A percentile compares a stretch with the other conserved stretches of the same genome.
These are phyloP conservation scores for Trichoderma parareesei DNA, from an alignment of 495 filamentous ascomycete genomes.

Conservation along the genomic window DNA sequence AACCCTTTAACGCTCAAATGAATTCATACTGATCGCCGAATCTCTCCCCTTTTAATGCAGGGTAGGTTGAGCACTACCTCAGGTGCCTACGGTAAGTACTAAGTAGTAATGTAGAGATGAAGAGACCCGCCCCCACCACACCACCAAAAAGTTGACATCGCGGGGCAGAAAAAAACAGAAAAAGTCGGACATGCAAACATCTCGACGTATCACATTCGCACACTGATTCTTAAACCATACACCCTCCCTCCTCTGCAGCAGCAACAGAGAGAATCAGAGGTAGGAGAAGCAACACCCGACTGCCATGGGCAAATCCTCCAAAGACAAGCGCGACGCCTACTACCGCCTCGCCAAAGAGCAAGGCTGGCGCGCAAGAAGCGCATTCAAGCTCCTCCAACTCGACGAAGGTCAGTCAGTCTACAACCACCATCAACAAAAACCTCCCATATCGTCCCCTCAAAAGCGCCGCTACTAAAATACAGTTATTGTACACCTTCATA, in stretches of 20 bases:
- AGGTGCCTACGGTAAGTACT: neutral
- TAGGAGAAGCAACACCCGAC: neutral
- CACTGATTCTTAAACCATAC: neutral
- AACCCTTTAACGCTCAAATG: no score
- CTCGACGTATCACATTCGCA: neutral
- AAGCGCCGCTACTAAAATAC: no score
- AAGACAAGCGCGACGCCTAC: conserved; percentile 97
- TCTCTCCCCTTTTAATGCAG: no score
- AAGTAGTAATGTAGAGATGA: no score
- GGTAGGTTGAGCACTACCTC: no score
- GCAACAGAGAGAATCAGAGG: neutral
- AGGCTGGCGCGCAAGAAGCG: conserved; percentile 92
- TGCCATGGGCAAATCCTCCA: conserved; percentile 91
- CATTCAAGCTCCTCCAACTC: conserved; percentile 93
- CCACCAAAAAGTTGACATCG: conserved; percentile 2
- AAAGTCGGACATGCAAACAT: conserved; percentile 2
- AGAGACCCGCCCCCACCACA: neutral
- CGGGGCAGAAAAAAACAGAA: conserved; percentile 1
- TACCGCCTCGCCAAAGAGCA: conserved; percentile 97
- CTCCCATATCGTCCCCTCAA: no score
- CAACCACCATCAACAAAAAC: no score
- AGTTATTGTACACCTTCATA: conserved; percentile 13
- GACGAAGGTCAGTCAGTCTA: conserved; percentile 52
- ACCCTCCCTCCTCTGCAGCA: neutral
- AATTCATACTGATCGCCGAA: no score